Evolutionary conservation across 257 asterid species (phyloP), one percentile per base, ranked within the genome.

Genomic region (Solanum pinnatisectum): DNA sequence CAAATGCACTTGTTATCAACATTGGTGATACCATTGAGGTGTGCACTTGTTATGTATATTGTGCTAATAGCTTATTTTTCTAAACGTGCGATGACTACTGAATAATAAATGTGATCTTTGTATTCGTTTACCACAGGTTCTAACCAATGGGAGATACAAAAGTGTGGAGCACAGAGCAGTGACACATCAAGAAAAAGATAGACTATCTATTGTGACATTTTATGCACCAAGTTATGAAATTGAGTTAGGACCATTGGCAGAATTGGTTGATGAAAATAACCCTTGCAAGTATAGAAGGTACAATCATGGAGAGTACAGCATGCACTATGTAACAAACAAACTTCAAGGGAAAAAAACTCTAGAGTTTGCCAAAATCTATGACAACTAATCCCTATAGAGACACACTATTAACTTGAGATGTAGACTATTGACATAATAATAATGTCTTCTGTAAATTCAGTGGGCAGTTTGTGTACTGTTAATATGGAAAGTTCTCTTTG

Each of bases 131-230:
- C n/a, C 63, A n/a, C 84, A 97, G 99, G 99, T 97, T 70, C 86
- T 96, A 42, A 95, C 93, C 35, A 97, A 97, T 88, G 99, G 99
- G 23, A 94, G 92, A 86, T 96, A 96, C 95, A 97, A 95, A 91
- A 97, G 99, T 88, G 98, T 96, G 88, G 99, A 96, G 89, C 99
- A 97, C 67, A 94, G 98, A 90, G 99, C 99, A 82, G 98, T 97
- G 93, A 91, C 99, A 1, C 91, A 96, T 67, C 91, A 87, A 84
- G 96, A 96, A 88, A 94, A 91, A 44, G 98, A 97, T 65, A 93
- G 99, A 49, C 92, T 97, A 18, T 97, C 99, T 27, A 93, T 97
- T 83, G 99, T 97, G 33, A 97, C 99, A 88, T 97, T 97, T 68
- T 97, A 97, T 86, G 99, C 99, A 49, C 99, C 99, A 44, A 93